Evolutionary conservation across 1,284 basidiomycete species (phyloP).

Genomic region (Garcileccinum viscosum): DNA sequence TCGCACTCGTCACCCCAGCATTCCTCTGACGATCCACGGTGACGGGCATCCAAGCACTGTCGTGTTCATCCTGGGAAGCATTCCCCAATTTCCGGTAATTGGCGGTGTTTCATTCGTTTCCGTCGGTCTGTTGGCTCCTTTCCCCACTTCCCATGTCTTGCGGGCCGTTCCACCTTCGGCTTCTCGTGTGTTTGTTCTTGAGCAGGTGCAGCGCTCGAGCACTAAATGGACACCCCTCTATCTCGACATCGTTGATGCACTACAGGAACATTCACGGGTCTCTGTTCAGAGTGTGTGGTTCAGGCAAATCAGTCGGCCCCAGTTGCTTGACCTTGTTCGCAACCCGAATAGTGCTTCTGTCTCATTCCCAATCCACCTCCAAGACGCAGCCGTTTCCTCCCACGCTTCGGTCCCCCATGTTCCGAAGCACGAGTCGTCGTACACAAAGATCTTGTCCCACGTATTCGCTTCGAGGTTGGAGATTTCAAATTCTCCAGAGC

Average conservation of each 20-base stretch:
- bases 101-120: slow-evolving; percentile 72
- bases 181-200: slow-evolving; percentile 83
- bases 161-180: slow-evolving; percentile 68
- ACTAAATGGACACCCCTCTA: slow-evolving; percentile 91
- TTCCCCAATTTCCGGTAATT: slow-evolving; percentile 49
- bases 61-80: slow-evolving; percentile 73
- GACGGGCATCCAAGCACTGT: slow-evolving; percentile 65
- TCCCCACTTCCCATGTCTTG: slow-evolving; percentile 71
- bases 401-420: slow-evolving; percentile 56
- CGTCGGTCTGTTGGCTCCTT: slow-evolving; percentile 78
- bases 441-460: slow-evolving; percentile 87
- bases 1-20: slow-evolving; percentile 66
- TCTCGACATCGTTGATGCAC: slow-evolving; percentile 78
- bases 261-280: slow-evolving; percentile 69
- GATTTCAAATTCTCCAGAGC: slow-evolving; percentile 83
- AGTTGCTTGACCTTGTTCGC: slow-evolving; percentile 57
- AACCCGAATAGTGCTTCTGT: slow-evolving; percentile 43
- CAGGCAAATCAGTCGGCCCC: slow-evolving; percentile 51
- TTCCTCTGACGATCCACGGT: slow-evolving; percentile 54
- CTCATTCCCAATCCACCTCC: slow-evolving; percentile 54
- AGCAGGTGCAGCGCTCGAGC: slow-evolving; percentile 76
- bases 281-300: slow-evolving; percentile 68
- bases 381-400: slow-evolving; percentile 36
- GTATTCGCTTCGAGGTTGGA: slow-evolving; percentile 86
- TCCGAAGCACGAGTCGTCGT: slow-evolving; percentile 90